These are phyloP conservation scores for Golovinomyces cichoracearum DNA, from an alignment of 2,329 filamentous ascomycete species.

Conservation along the genomic window DNA sequence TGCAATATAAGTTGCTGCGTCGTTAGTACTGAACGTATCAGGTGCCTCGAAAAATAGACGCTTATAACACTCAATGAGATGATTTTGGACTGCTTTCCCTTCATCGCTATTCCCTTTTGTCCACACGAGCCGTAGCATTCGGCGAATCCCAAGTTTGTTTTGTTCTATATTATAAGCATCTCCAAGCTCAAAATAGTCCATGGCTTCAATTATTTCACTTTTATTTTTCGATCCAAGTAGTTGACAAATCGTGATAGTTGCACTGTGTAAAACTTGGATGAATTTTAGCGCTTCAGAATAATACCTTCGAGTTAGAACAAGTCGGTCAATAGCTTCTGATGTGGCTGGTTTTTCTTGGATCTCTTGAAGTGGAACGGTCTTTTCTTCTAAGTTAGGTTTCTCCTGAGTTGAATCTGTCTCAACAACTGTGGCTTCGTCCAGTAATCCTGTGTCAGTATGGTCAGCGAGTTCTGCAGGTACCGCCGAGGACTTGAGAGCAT, in stretches of 20 bases:
- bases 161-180: conserved; percentile 93
- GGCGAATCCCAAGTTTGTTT: conserved; percentile 70
- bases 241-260: conserved; percentile 58
- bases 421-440: conserved; percentile 72
- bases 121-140: conserved; percentile 95
- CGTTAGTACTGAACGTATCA: conserved; percentile 62
- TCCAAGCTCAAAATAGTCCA: conserved; percentile 90
- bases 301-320: conserved; percentile 70
- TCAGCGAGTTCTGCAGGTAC: conserved; percentile 46
- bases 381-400: conserved; percentile 57
- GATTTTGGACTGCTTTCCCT: conserved; percentile 89
- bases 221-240: conserved; percentile 87
- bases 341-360: conserved; percentile 70
- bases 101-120: conserved; percentile 98
- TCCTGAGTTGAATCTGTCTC: conserved; percentile 40
- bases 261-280: conserved; percentile 69
- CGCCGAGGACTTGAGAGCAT: conserved; percentile 53
- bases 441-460: conserved; percentile 50
- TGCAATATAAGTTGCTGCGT: conserved; percentile 83
- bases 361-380: conserved; percentile 45
- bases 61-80: conserved; percentile 91
- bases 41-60: conserved; percentile 90
- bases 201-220: conserved; percentile 93
- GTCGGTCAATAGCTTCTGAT: conserved; percentile 62
- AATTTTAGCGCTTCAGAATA: conserved; percentile 85